These are phyloP conservation scores for Udeniomyces megalosporus DNA, from an alignment of 768 basidiomycete species.

Conservation along the genomic window DNA sequence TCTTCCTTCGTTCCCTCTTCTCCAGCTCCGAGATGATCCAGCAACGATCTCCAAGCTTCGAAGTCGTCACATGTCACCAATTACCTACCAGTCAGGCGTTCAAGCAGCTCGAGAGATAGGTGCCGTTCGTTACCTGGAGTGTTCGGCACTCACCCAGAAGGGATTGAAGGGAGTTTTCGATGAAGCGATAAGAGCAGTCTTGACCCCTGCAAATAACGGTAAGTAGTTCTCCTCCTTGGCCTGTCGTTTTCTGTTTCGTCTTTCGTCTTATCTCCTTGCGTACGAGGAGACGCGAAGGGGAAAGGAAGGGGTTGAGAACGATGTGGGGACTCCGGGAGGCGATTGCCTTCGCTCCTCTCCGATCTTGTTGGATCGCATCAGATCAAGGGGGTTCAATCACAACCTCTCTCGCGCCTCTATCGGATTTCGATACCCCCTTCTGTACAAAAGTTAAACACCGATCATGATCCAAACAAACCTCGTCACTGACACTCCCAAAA, in stretches of 20 bases:
- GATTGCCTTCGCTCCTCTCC: too few relatives aligned
- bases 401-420: too few relatives aligned
- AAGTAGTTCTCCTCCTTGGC: background rate
- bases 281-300: background rate
- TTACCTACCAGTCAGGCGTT: constrained; percentile 79
- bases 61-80: constrained; percentile 92
- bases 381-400: too few relatives aligned
- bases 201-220: constrained; percentile 24
- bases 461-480: too few relatives aligned
- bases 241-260: background rate
- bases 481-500: too few relatives aligned
- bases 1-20: constrained; percentile 65
- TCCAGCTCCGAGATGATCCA: constrained; percentile 91
- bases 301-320: background rate
- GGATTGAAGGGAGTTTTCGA: constrained; percentile 93
- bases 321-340: too few relatives aligned
- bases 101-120: constrained; percentile 84
- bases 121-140: constrained; percentile 90
- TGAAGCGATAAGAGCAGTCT: constrained; percentile 90
- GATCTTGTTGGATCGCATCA: too few relatives aligned
- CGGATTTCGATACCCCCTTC: too few relatives aligned
- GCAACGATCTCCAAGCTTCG: constrained; percentile 80
- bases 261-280: background rate
- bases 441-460: too few relatives aligned
- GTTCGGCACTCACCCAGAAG: constrained; percentile 92